Evolutionary conservation across 345 rosid genomes (phyloP), one percentile per base, ranked within the genome.

Genomic region (Gynandropsis gynandra): DNA sequence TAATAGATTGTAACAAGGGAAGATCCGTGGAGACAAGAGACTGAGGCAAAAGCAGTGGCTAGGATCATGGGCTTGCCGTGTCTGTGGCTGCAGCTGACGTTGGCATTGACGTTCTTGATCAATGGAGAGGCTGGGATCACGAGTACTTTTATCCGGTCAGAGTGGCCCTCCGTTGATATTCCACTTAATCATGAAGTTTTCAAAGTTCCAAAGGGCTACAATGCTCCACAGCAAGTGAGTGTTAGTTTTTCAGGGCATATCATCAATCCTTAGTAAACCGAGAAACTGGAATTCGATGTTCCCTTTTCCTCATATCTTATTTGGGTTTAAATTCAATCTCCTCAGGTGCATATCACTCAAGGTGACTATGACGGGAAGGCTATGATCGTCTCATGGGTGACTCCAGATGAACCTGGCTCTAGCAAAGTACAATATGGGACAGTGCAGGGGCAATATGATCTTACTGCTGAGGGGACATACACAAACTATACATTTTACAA

Each of bases 301-400:
- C 8, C 31, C 16, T 46, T 5, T 46, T 37, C 8, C 41, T 8
- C 8, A 13, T 13, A 10, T 37, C n/a, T 10, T 37, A 37, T 37
- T 10, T 13, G 47, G 18, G 4, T 14, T 14, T 13, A 4, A 7
- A 12, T 10, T 47, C 34, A 10, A 11, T 18, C 6, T 18, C 48
- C 64, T 8, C 49, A 85, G 95, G 95, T 92, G 21, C 98, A 71
- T 70, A 85, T 92, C 44, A 87, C 95, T 14, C 98, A 92, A 78
- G 97, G 95, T 52, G 93, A 92, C 60, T 85, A 87, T 56, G 76
- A 80, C 56, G 98, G 96, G 32, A 87, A 70, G 54, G 97, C 88
- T 45, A 86, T 87, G 13, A 85, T 92, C 36, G 46, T 92, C 54
- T 82, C 98, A 10, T 87, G 98, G 98, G 86, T 87, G 42, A 80